Conservation (phyloP, 192 early-diverging fungal species). For the Fimicolochytrium jonesii region DNA sequence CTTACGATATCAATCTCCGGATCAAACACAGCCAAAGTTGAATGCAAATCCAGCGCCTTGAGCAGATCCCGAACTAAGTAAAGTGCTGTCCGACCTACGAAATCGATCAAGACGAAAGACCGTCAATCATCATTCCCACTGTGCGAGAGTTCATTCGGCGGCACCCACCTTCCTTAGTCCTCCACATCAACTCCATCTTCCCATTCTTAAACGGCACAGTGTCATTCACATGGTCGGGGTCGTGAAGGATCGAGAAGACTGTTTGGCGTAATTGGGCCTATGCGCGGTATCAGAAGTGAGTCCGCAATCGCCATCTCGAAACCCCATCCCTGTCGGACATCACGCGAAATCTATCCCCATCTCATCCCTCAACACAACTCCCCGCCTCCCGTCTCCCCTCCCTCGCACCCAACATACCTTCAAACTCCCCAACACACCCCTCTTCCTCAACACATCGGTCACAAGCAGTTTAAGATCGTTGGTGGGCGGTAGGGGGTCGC, state of each 20-base stretch:
- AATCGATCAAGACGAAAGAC: too few relatives aligned
- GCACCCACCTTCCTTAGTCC: constrained; percentile 9
- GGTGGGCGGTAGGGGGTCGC: too few relatives aligned
- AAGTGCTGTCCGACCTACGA: constrained; percentile 15
- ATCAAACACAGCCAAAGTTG: constrained; percentile 26
- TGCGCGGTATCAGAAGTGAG: too few relatives aligned
- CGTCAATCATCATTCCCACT: too few relatives aligned
- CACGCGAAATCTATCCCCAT: too few relatives aligned
- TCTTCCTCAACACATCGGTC: constrained; percentile 18
- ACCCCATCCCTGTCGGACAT: too few relatives aligned
- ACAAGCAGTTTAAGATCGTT: constrained; percentile 20
- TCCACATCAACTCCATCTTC: constrained; percentile 3
- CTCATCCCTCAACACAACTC: too few relatives aligned
- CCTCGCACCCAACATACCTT: constrained; percentile 5
- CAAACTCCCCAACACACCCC: constrained; percentile 19
- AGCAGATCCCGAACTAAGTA: constrained; percentile 24
- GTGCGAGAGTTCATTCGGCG: not conserved
- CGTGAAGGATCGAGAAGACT: constrained; percentile 22
- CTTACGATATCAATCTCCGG: constrained; percentile 17
- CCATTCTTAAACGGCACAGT: constrained; percentile 3
- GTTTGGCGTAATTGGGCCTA: constrained; percentile 27
- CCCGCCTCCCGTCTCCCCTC: too few relatives aligned
- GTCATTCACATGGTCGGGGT: constrained; percentile 1
- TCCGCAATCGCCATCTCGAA: too few relatives aligned
- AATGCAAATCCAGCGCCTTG: constrained; percentile 15